phyloP scores from a whole-genome alignment of 768 basidiomycete genomes.

The Russula ochroleuca region DNA sequence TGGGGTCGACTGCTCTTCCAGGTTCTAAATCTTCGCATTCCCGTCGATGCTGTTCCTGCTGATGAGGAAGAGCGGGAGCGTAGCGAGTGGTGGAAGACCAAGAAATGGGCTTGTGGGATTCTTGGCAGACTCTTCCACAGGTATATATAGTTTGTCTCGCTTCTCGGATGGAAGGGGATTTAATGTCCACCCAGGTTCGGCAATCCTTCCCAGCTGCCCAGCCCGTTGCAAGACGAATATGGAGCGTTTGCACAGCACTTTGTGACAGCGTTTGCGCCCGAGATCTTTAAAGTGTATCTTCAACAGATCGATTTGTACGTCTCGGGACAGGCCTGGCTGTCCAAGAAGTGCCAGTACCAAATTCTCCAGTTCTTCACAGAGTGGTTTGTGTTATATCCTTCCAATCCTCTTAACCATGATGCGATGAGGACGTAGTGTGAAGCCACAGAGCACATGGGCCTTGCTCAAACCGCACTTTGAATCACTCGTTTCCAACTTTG shows the following conservation, averaged over 20 bases:
- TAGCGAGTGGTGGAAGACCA: constrained; percentile 86
- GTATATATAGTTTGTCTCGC: constrained; percentile 35
- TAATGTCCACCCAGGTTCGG: constrained; percentile 52
- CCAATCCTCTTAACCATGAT: constrained; percentile 2
- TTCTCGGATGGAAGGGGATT: neutral
- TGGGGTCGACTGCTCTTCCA: constrained; percentile 84
- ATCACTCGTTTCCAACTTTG: constrained; percentile 70
- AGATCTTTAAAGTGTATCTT: constrained; percentile 80
- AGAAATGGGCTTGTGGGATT: constrained; percentile 89
- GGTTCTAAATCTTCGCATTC: constrained; percentile 69
- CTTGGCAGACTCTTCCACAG: constrained; percentile 77
- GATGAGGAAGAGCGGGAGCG: constrained; percentile 73
- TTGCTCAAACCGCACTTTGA: constrained; percentile 83
- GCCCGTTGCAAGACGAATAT: constrained; percentile 65
- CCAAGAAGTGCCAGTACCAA: constrained; percentile 78
- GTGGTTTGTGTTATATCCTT: constrained; percentile 50
- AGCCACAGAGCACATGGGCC: constrained; percentile 89
- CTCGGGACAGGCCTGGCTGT: constrained; percentile 71
- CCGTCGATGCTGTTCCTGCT: constrained; percentile 58
- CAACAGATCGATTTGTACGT: constrained; percentile 66
- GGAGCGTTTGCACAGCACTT: constrained; percentile 72
- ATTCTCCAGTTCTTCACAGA: constrained; percentile 84
- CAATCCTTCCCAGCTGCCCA: constrained; percentile 82
- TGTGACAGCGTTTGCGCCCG: constrained; percentile 72
- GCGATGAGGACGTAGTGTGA: constrained; percentile 51